Percentiles rank a stretch among this genome's conserved stretches.
Evolutionary conservation across 176 grass and related monocot species (phyloP).

Genomic region (Otatea glauca): DNA sequence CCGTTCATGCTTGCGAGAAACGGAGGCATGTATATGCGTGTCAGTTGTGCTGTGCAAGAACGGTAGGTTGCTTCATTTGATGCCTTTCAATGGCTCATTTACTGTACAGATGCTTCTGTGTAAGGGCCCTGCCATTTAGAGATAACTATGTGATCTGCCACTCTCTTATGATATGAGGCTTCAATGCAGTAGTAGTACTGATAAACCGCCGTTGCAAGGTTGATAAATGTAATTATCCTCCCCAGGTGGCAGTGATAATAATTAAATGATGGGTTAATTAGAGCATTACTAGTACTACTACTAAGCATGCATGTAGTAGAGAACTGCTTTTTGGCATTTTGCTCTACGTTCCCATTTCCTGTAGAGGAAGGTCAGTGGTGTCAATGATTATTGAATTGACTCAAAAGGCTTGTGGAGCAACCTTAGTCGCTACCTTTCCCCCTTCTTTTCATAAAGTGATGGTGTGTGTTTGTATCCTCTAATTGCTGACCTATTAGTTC

Average conservation of each 20-base stretch:
- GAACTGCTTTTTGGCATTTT: conserved; percentile 51
- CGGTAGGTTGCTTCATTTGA: conserved; percentile 72
- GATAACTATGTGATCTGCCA: conserved; percentile 20
- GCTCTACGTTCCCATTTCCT: conserved; percentile 33
- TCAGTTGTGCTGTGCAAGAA: conserved; percentile 29
- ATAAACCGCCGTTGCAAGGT: conserved; percentile 7
- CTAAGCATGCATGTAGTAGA: not conserved
- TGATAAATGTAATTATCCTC: conserved; percentile 17
- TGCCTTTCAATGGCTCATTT: conserved; percentile 65
- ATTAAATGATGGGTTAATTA: conserved; percentile 6
- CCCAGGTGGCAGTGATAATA: not conserved
- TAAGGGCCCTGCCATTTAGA: conserved; percentile 37
- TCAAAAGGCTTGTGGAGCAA: conserved; percentile 47
- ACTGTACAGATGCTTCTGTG: conserved; percentile 35
- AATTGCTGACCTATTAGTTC: conserved; percentile 2
- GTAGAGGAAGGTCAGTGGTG: conserved; percentile 29
- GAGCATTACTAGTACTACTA: not conserved
- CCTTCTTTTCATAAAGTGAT: conserved; percentile 43
- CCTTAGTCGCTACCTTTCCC: conserved; percentile 37
- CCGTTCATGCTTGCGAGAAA: conserved; percentile 39
- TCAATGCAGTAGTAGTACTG: conserved; percentile 31
- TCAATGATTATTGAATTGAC: conserved; percentile 60
- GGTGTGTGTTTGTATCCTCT: conserved; percentile 20
- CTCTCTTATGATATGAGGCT: conserved; percentile 14
- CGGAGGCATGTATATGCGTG: not conserved